phyloP scores from a whole-genome alignment of 148 eudicot genomes.

The Rhododendron molle region DNA sequence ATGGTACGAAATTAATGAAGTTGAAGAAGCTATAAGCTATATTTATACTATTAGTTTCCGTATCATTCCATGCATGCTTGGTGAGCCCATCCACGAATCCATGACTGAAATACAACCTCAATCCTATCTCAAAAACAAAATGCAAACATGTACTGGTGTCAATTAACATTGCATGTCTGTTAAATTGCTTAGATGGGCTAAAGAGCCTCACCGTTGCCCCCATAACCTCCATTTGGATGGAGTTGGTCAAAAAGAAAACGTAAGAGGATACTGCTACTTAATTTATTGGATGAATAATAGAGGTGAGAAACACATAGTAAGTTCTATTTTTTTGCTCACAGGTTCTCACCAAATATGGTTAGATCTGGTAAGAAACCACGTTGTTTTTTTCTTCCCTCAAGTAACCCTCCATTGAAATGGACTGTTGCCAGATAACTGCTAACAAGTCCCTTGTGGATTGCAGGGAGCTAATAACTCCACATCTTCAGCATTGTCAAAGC shows the following conservation, averaged over 20 bases:
- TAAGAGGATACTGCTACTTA: background rate
- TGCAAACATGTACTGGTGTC: background rate
- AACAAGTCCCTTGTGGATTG: constrained; percentile 9
- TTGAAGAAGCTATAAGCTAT: background rate
- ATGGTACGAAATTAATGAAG: background rate
- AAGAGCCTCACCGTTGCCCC: background rate
- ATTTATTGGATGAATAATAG: background rate
- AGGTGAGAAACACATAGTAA: background rate
- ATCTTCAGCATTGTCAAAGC: constrained; percentile 70
- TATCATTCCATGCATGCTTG: background rate
- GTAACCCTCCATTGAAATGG: background rate
- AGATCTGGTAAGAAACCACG: background rate
- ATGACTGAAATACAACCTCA: background rate
- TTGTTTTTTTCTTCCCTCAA: background rate
- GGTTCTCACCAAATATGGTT: background rate
- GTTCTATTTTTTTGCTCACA: background rate
- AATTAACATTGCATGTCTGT: background rate
- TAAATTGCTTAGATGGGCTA: background rate
- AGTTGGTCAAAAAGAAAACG: background rate
- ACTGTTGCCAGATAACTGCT: background rate
- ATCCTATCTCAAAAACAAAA: background rate
- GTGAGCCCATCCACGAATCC: background rate
- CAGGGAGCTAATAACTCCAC: constrained; percentile 58
- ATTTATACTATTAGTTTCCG: background rate
- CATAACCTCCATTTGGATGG: background rate